Conservation (phyloP, 1,284 basidiomycete genomes). For the Cystobasidium sp. region DNA sequence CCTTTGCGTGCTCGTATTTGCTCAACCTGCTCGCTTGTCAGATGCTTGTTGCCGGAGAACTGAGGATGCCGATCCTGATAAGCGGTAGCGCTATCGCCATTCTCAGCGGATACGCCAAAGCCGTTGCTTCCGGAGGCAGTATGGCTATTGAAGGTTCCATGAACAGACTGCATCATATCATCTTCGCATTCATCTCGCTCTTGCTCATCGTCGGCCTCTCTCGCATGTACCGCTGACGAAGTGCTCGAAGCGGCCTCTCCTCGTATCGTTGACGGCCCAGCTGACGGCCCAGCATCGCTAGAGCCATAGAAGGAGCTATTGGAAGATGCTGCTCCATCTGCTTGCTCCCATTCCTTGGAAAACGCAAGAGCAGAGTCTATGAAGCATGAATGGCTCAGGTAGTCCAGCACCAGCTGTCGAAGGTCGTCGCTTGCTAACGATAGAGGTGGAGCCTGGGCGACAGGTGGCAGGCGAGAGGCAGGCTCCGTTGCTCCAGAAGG, state of each 20-base stretch:
- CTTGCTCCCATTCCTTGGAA: conserved; percentile 32
- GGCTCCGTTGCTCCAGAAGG: neutral
- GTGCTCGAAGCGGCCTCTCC: neutral
- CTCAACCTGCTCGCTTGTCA: conserved; percentile 13
- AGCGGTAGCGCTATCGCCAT: conserved; percentile 4
- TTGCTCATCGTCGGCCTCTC: conserved; percentile 7
- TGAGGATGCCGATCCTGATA: conserved; percentile 15
- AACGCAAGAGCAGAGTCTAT: conserved; percentile 39
- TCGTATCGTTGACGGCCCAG: neutral
- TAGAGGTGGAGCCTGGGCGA: conserved; percentile 25
- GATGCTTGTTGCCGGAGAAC: neutral
- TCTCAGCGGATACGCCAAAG: neutral
- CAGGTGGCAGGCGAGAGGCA: conserved; percentile 17
- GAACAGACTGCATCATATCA: conserved; percentile 24
- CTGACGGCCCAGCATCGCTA: neutral
- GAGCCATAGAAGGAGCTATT: neutral
- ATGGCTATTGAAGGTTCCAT: conserved; percentile 1
- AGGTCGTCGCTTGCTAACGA: conserved; percentile 27
- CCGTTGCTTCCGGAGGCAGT: neutral
- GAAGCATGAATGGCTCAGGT: conserved; percentile 35
- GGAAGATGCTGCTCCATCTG: neutral
- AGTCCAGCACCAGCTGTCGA: conserved; percentile 40
- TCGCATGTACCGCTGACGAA: conserved; percentile 7
- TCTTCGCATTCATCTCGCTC: conserved; percentile 6
- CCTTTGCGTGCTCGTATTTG: conserved; percentile 36